Conservation (phyloP, 495 filamentous ascomycete genomes). For the Neurospora tetraspora region DNA sequence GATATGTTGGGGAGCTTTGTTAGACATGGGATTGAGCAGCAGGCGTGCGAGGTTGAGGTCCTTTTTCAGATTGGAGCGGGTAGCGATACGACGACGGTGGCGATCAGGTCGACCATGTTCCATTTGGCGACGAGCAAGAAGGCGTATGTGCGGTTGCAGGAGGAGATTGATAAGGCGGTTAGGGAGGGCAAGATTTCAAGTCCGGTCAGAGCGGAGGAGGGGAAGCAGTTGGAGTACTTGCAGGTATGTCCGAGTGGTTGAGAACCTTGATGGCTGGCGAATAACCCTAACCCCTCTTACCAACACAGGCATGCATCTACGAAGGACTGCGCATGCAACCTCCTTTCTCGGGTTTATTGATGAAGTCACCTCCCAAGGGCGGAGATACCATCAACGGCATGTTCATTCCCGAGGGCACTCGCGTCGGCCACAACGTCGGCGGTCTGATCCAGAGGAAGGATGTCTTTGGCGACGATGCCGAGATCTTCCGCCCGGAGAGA, state of each 20-base stretch:
- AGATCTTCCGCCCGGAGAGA: constrained; percentile 40
- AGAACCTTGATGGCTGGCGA: neutral
- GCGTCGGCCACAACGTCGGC: constrained; percentile 38
- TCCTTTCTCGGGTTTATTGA: constrained; percentile 24
- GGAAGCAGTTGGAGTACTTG: constrained; percentile 33
- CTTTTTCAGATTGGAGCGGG: constrained; percentile 45
- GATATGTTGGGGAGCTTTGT: constrained; percentile 34
- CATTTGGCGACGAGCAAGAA: constrained; percentile 38
- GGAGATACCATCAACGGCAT: constrained; percentile 41
- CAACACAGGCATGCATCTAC: constrained; percentile 32
- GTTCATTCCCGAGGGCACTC: constrained; percentile 43
- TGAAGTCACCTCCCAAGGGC: constrained; percentile 37
- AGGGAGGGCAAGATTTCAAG: constrained; percentile 24
- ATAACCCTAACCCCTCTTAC: too few species aligned
- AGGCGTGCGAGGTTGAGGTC: constrained; percentile 27
- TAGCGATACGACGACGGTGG: constrained; percentile 53
- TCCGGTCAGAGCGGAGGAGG: constrained; percentile 32
- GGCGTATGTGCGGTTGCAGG: constrained; percentile 44
- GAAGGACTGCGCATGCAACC: constrained; percentile 40
- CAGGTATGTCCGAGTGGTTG: neutral
- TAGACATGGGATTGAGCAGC: constrained; percentile 19
- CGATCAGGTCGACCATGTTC: constrained; percentile 43
- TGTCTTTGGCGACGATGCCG: constrained; percentile 29
- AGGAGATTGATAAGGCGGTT: constrained; percentile 43
- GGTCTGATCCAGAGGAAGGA: constrained; percentile 17